These are phyloP conservation scores for Penicillium sp. DNA, from an alignment of 2,329 filamentous ascomycete species.

Conservation along the genomic window DNA sequence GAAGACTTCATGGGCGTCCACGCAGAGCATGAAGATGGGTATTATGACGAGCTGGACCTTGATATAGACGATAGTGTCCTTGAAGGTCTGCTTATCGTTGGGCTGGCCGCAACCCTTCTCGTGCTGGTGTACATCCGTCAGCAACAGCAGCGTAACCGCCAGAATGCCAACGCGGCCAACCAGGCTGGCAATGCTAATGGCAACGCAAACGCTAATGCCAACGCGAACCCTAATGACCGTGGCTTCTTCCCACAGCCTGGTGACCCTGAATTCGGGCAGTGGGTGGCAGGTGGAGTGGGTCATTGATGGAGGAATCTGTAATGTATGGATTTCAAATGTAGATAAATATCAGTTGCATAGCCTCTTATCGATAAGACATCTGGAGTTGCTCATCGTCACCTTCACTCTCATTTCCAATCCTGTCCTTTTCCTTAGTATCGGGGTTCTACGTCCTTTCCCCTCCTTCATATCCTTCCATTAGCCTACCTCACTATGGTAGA, in stretches of 20 bases:
- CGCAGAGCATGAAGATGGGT: slow-evolving; percentile 52
- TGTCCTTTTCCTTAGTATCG: background rate
- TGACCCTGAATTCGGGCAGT: slow-evolving; percentile 69
- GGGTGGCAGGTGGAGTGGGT: slow-evolving; percentile 68
- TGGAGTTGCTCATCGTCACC: slow-evolving; percentile 6
- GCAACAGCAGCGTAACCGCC: slow-evolving; percentile 49
- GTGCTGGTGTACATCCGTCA: slow-evolving; percentile 75
- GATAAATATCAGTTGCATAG: slow-evolving; percentile 14
- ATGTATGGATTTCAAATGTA: slow-evolving; percentile 20
- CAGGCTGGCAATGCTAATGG: slow-evolving; percentile 29
- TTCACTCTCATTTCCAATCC: background rate
- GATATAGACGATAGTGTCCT: slow-evolving; percentile 76
- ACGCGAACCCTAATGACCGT: slow-evolving; percentile 45
- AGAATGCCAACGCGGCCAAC: slow-evolving; percentile 38
- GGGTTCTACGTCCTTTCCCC: background rate
- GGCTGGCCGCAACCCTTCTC: slow-evolving; percentile 72
- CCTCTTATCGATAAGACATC: slow-evolving; percentile 26
- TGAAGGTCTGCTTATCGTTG: slow-evolving; percentile 83
- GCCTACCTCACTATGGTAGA: slow-evolving; percentile 22
- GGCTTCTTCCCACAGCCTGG: slow-evolving; percentile 68
- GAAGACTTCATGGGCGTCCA: slow-evolving; percentile 38
- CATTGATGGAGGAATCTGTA: slow-evolving; percentile 40
- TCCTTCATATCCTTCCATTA: background rate
- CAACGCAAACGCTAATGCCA: slow-evolving; percentile 31
- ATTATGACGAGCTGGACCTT: slow-evolving; percentile 63